Base-by-base conservation (phyloP, 306 rosid genomes). In the Hylodesmum podocarpum region DNA sequence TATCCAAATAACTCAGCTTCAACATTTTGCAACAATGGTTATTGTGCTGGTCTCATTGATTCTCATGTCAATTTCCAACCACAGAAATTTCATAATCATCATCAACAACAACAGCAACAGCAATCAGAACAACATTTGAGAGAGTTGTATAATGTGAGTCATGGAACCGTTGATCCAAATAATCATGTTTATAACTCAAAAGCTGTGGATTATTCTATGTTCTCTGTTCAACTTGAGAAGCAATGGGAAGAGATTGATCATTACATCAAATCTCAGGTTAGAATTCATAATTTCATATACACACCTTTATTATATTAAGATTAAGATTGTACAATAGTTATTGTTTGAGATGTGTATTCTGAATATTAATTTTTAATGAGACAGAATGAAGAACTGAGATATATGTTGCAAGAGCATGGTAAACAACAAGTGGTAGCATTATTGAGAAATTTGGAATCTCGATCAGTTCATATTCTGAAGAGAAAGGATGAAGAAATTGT, bases 321-420 rank as follows among this genome's bases (percentile, higher is more conserved):
- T 16, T 14, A 2, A 57, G 58, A 14, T 27, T 57, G 16, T 27
- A n/a, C n/a, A n/a, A n/a, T n/a, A 6, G 14, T 57, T 57, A 3
- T 51, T 16, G 5, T 44, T 44, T 46, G 0, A 0, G 28, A 18
- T 39, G 29, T 61, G 1, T 0, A 8, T 19, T 67, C 14, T 72
- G n/a, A 31, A 27, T 9, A 8, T 3, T 24, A 25, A 0, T 67
- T 58, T 14, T 43, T 22, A 4, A 8, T 65, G 51, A 15, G 10
- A 49, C 79, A 95, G 99, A 88, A 88, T 55, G 91, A 89, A 64
- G 76, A 86, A 27, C 21, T 91, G 75, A 89, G 90, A 62, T 12
- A 74, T 39, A 24, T 77, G 50, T 15, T 92, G 12, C 85, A 76
- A 77, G 87, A 88, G 49, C 90, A 92, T 63, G 84, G 74, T 12